Base-by-base conservation (phyloP, 768 basidiomycete genomes). In the Mycena kentingensis region DNA sequence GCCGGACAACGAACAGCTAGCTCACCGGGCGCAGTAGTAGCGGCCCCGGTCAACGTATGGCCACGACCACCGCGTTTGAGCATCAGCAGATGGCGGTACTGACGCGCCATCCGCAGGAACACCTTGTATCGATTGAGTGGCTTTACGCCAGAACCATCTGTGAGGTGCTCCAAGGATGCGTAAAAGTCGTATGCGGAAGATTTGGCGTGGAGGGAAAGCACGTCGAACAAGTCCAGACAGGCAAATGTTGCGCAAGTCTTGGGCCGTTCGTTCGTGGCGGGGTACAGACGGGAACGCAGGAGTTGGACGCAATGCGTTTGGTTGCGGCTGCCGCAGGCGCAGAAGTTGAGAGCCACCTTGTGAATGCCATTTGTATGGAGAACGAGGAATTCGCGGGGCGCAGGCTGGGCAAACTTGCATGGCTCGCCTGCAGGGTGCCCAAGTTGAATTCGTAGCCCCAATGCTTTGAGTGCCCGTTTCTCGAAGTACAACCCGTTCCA, bases 1-100 rank as follows among this genome's bases (percentile, higher is more conserved):
- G 70, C 68, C 3, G 68, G 68, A 44, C 71, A 74, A 4, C 54
- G 47, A 1, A 72, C 52, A 0, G 66, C 67, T 8, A 64, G 58
- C 50, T 65, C 63, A 1, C 73, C 68, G 13, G 49, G 49, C 22
- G 46, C 32, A 1, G n/a, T n/a, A n/a, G n/a, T n/a, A n/a, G n/a
- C n/a, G n/a, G n/a, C n/a, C n/a, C n/a, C n/a, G n/a, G n/a, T n/a
- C n/a, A n/a, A n/a, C n/a, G n/a, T n/a, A n/a, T n/a, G n/a, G n/a
- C n/a, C n/a, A n/a, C n/a, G n/a, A n/a, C 37, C 8, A 13, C 37
- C 37, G 8, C 37, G 37, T 32, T 38, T 38, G 8, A 38, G 37
- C 13, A 21, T 8, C 6, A 15, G 7, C n/a, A 38, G 8, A 19
- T 38, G 37, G 8, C 37, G 37, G 37, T 38, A 38, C 21, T 38